Evolutionary conservation across 2,329 filamentous ascomycete species (phyloP).

Genomic region (Fusarium sp.): DNA sequence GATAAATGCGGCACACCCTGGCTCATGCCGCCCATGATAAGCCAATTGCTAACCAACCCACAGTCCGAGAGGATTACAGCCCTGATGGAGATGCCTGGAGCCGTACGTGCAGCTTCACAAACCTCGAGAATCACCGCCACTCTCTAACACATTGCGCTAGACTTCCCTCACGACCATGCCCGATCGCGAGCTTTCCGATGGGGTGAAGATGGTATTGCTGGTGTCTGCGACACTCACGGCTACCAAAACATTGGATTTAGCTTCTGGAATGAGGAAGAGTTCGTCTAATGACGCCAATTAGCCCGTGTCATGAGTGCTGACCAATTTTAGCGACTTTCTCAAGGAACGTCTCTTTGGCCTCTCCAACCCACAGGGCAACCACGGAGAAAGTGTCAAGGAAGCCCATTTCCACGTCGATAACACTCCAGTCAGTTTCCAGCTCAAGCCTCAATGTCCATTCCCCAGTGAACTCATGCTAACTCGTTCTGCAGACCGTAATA

Average conservation of each 20-base stretch:
- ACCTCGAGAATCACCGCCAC: conserved; percentile 1
- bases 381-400: conserved; percentile 97
- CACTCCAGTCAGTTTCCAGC: conserved; percentile 71
- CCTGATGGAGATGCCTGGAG: conserved; percentile 95
- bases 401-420: conserved; percentile 97
- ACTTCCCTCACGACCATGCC: conserved; percentile 94
- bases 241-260: conserved; percentile 93
- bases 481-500: conserved; percentile 58
- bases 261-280: conserved; percentile 99
- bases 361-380: conserved; percentile 96
- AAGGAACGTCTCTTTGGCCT: conserved; percentile 96
- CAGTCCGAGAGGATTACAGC: conserved; percentile 89
- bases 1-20: conserved; percentile 9
- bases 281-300: conserved; percentile 21
- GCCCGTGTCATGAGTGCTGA: conserved; percentile 52
- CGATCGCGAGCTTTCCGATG: conserved; percentile 90
- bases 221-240: conserved; percentile 91
- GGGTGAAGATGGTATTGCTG: conserved; percentile 97
- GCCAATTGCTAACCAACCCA: conserved; percentile 40
- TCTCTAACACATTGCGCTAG: conserved; percentile 58
- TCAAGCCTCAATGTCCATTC: background rate
- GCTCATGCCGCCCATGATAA: conserved; percentile 13
- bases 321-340: conserved; percentile 77
- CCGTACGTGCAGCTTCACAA: conserved; percentile 68
- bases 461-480: conserved; percentile 37